Percentiles rank a stretch among this genome's conserved stretches.
These are phyloP conservation scores for Arthrobotrys entomopaga DNA, from an alignment of 2,329 filamentous ascomycete genomes.

Conservation along the genomic window DNA sequence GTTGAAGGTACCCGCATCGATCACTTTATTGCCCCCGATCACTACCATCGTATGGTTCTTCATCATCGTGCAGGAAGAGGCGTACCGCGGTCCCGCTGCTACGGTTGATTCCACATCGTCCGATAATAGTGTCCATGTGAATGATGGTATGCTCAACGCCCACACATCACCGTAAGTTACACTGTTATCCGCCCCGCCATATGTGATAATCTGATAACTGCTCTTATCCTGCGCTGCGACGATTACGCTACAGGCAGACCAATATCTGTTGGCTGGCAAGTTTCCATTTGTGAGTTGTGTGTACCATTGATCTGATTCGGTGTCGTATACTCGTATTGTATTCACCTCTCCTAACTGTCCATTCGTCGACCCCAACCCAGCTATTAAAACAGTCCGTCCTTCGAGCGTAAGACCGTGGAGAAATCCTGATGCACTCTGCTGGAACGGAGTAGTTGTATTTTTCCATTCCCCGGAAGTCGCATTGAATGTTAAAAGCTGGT, in stretches of 20 bases:
- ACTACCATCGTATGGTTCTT: conserved; percentile 48
- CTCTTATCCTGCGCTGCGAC: conserved; percentile 41
- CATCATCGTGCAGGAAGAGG: conserved; percentile 31
- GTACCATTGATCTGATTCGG: conserved; percentile 36
- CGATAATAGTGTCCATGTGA: conserved; percentile 40
- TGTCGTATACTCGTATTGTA: conserved; percentile 43
- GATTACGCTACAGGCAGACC: conserved; percentile 38
- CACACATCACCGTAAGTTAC: conserved; percentile 46
- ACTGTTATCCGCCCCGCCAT: conserved; percentile 39
- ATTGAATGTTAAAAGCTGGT: conserved; percentile 45
- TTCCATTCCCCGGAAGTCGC: conserved; percentile 31
- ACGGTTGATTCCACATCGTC: conserved; percentile 38
- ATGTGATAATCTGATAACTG: conserved; percentile 44
- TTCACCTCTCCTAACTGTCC: conserved; percentile 34
- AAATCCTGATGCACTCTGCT: conserved; percentile 24
- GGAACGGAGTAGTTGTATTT: conserved; percentile 37
- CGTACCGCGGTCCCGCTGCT: conserved; percentile 34
- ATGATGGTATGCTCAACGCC: conserved; percentile 49
- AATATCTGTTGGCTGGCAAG: conserved; percentile 37
- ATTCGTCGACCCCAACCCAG: conserved; percentile 39
- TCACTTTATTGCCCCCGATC: conserved; percentile 40
- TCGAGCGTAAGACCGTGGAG: conserved; percentile 36
- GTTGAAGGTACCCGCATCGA: conserved; percentile 30
- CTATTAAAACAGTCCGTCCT: conserved; percentile 26
- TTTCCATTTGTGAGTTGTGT: conserved; percentile 43